Percentiles rank a stretch among this genome's conserved stretches.
Conservation (phyloP, 495 filamentous ascomycete genomes). For the Xylaria intraflava region DNA sequence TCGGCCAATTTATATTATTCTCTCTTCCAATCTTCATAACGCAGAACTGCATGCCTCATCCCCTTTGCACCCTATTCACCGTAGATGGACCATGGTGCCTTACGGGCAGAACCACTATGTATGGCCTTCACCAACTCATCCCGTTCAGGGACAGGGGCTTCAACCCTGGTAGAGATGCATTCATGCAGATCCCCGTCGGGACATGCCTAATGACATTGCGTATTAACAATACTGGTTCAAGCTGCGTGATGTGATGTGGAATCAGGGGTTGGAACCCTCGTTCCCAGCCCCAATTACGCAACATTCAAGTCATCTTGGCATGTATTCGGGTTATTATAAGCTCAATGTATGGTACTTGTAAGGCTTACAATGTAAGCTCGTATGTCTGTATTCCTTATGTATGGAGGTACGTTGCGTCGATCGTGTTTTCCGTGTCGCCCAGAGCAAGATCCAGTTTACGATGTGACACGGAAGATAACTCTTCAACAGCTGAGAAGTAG, state of each 20-base stretch:
- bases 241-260: neutral
- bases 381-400: neutral
- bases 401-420: conserved; percentile 1
- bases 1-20: neutral
- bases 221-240: conserved; percentile 1
- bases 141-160: neutral
- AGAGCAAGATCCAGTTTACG: neutral
- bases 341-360: neutral
- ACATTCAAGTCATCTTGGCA: neutral
- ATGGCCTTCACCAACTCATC: neutral
- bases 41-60: neutral
- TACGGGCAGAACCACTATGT: neutral
- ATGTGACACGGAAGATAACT: neutral
- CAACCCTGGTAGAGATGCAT: neutral
- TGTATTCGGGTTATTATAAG: neutral
- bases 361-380: too few relatives aligned
- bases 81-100: neutral
- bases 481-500: neutral
- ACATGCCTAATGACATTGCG: neutral
- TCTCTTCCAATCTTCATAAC: neutral
- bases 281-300: neutral
- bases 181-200: conserved; percentile 5
- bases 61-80: neutral
- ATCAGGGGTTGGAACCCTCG: neutral
- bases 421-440: neutral